These are phyloP conservation scores for Chamaecyparis obtusa DNA, from an alignment of 75 land plant species.

Conservation along the genomic window DNA sequence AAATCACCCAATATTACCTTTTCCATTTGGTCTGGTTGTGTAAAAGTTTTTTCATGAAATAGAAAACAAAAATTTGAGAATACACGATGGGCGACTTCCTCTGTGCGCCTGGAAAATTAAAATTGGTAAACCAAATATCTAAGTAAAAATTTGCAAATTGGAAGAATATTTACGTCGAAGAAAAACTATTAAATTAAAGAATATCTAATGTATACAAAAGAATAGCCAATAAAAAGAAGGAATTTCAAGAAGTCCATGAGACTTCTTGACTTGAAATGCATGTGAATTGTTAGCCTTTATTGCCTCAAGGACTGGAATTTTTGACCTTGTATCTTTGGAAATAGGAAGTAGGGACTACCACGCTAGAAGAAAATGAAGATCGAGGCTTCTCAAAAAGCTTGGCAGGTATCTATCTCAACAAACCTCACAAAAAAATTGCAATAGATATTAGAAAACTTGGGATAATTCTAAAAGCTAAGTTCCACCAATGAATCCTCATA, in stretches of 20 bases:
- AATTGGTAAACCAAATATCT: background rate
- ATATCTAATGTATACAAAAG: background rate
- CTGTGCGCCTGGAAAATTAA: conserved; percentile 59
- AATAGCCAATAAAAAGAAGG: background rate
- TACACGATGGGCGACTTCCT: conserved; percentile 64
- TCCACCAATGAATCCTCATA: background rate
- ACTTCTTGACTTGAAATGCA: background rate
- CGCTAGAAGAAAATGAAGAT: background rate
- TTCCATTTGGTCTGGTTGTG: conserved; percentile 39
- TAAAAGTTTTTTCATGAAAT: conserved; percentile 63
- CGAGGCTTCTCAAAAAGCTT: background rate
- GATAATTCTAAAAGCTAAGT: background rate
- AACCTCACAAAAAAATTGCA: background rate
- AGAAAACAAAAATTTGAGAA: conserved; percentile 73
- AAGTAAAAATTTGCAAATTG: background rate
- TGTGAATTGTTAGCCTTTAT: too few relatives aligned
- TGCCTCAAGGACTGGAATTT: background rate
- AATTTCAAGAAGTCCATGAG: background rate
- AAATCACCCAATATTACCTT: background rate
- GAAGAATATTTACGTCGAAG: background rate
- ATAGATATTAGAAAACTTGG: too few relatives aligned
- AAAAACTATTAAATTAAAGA: background rate
- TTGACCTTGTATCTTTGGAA: background rate
- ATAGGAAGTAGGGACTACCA: background rate
- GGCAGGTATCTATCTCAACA: background rate